Evolutionary conservation across 257 asterid genomes (phyloP).

Genomic region (Ehretia macrophylla): DNA sequence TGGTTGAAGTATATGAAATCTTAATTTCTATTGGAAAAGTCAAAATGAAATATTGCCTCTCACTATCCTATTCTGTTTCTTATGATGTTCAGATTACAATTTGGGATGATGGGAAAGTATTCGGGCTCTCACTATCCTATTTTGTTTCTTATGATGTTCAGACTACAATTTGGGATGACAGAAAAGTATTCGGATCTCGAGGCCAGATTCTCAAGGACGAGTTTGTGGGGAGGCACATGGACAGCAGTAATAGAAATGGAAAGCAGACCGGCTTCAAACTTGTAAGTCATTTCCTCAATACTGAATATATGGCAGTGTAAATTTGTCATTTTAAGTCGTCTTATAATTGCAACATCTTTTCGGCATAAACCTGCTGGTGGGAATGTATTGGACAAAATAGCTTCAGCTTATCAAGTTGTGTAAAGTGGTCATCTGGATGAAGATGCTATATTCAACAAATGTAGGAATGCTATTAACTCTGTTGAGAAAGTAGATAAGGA

Average conservation of each 20-base stretch:
- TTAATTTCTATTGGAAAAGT: no score
- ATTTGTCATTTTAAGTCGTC: not conserved
- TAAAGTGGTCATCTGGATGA: constrained; percentile 65
- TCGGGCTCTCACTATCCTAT: constrained; percentile 35
- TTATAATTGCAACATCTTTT: constrained; percentile 3
- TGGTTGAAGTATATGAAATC: no score
- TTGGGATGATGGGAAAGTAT: constrained; percentile 98
- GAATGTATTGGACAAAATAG: constrained; percentile 58
- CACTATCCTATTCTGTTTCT: constrained; percentile 1
- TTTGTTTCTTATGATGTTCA: constrained; percentile 23
- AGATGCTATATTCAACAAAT: constrained; percentile 59
- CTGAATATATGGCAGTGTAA: not conserved
- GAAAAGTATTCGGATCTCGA: constrained; percentile 96
- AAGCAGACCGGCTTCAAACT: constrained; percentile 47
- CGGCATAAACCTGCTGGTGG: constrained; percentile 65
- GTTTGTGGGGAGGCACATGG: constrained; percentile 53
- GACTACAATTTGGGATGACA: constrained; percentile 93
- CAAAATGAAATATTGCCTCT: not conserved
- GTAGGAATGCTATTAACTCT: constrained; percentile 56
- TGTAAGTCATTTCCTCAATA: constrained; percentile 34
- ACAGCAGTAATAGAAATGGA: constrained; percentile 40
- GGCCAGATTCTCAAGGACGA: constrained; percentile 93
- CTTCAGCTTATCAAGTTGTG: constrained; percentile 72
- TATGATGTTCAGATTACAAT: constrained; percentile 53
- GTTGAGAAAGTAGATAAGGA: constrained; percentile 71